These are phyloP conservation scores for Aspergillus phoenicis DNA, from an alignment of 2,329 filamentous ascomycete genomes.

Conservation along the genomic window DNA sequence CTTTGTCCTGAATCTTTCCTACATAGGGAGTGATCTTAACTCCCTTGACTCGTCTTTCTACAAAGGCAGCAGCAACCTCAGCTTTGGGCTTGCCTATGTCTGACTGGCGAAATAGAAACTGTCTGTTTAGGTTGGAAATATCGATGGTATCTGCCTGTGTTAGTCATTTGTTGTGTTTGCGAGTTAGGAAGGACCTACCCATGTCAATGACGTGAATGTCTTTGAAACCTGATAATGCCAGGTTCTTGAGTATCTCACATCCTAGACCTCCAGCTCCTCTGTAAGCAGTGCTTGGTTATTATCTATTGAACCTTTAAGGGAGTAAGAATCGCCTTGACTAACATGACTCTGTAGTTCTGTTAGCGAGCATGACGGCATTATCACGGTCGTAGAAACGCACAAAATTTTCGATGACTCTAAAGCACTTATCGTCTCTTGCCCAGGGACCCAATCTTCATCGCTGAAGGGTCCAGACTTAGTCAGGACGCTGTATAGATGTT, in stretches of 20 bases:
- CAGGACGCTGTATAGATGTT: constrained; percentile 79
- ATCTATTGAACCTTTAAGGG: constrained; percentile 12
- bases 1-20: constrained; percentile 93
- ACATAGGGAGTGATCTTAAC: constrained; percentile 94
- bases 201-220: constrained; percentile 99
- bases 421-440: constrained; percentile 54
- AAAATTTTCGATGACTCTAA: constrained; percentile 75
- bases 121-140: constrained; percentile 95
- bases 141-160: constrained; percentile 83
- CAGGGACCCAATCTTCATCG: constrained; percentile 62
- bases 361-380: constrained; percentile 22
- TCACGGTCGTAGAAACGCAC: constrained; percentile 49
- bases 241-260: constrained; percentile 94
- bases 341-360: constrained; percentile 54
- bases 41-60: constrained; percentile 83
- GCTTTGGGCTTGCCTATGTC: constrained; percentile 96
- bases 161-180: constrained; percentile 8
- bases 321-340: constrained; percentile 29
- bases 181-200: constrained; percentile 57
- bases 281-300: constrained; percentile 30
- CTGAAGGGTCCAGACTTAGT: constrained; percentile 78
- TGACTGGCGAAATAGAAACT: constrained; percentile 89
- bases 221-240: constrained; percentile 93
- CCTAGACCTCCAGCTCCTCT: constrained; percentile 93
- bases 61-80: constrained; percentile 87